Conservation (phyloP, 169 alveolate species). For the Cryptosporidium sp. region DNA sequence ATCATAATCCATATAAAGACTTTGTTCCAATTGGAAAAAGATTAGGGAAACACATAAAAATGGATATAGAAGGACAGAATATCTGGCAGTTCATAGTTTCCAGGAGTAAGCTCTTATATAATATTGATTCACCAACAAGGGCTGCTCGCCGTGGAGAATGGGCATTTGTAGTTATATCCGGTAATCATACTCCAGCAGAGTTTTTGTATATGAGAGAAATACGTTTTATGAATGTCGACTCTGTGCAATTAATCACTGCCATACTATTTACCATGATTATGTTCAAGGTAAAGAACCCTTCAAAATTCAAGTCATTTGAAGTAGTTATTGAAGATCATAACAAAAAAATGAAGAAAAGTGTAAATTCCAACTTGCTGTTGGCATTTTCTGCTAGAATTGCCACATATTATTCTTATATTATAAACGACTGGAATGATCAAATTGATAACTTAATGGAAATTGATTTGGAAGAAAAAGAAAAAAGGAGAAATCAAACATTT, state of each 20-base stretch:
- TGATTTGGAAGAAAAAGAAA: slow-evolving; percentile 59
- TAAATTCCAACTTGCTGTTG: slow-evolving; percentile 40
- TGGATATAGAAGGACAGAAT: slow-evolving; percentile 40
- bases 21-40: slow-evolving; percentile 38
- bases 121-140: slow-evolving; percentile 60
- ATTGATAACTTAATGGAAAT: slow-evolving; percentile 53
- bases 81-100: slow-evolving; percentile 43
- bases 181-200: slow-evolving; percentile 57
- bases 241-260: slow-evolving; percentile 60
- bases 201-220: slow-evolving; percentile 55
- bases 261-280: slow-evolving; percentile 49
- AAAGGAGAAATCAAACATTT: slow-evolving; percentile 26
- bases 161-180: slow-evolving; percentile 52
- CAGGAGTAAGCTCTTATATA: slow-evolving; percentile 50
- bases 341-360: slow-evolving; percentile 40
- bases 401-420: slow-evolving; percentile 24
- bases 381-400: slow-evolving; percentile 72
- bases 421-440: slow-evolving; percentile 52
- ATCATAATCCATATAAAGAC: slow-evolving; percentile 7
- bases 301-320: slow-evolving; percentile 47
- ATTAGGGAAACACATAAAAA: slow-evolving; percentile 26
- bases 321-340: slow-evolving; percentile 39
- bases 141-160: slow-evolving; percentile 70
- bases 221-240: slow-evolving; percentile 43
- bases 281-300: slow-evolving; percentile 49